Evolutionary conservation across 345 rosid species (phyloP).

Genomic region (Populus nigra): DNA sequence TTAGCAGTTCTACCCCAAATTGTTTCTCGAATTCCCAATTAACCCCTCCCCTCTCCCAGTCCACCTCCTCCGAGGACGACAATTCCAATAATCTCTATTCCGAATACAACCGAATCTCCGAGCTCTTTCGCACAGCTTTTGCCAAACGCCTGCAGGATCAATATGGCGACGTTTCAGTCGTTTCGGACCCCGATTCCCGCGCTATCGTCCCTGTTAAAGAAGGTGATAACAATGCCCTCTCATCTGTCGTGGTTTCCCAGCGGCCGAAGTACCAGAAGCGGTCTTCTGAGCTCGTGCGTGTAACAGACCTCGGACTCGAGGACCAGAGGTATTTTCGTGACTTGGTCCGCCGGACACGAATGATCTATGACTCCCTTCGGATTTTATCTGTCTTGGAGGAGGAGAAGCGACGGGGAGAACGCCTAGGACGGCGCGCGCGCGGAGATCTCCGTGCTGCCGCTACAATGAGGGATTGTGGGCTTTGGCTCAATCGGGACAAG

Average conservation of each 20-base stretch:
- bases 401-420: conserved; percentile 27
- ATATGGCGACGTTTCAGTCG: conserved; percentile 33
- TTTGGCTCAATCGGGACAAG: conserved; percentile 80
- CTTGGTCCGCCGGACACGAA: conserved; percentile 54
- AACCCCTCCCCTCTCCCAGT: conserved; percentile 31
- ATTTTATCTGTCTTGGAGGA: conserved; percentile 46
- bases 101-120: conserved; percentile 50
- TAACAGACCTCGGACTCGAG: conserved; percentile 53
- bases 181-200: conserved; percentile 43
- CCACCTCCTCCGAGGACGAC: conserved; percentile 27
- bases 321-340: conserved; percentile 62
- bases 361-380: conserved; percentile 62
- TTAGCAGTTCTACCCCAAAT: conserved; percentile 27
- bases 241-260: conserved; percentile 20
- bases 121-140: conserved; percentile 59
- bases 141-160: conserved; percentile 36
- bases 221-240: background rate
- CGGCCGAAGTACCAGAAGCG: conserved; percentile 35
- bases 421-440: conserved; percentile 15
- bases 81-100: conserved; percentile 31
- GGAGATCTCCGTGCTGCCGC: conserved; percentile 36
- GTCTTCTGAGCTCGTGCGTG: conserved; percentile 77
- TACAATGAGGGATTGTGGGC: conserved; percentile 49
- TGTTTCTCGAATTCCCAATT: conserved; percentile 29
- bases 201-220: conserved; percentile 53